A percentile compares a stretch with the other conserved stretches of the same genome.
These are phyloP conservation scores for Coccinonectria pachysandricola DNA, from an alignment of 2,329 filamentous ascomycete species.

Conservation along the genomic window DNA sequence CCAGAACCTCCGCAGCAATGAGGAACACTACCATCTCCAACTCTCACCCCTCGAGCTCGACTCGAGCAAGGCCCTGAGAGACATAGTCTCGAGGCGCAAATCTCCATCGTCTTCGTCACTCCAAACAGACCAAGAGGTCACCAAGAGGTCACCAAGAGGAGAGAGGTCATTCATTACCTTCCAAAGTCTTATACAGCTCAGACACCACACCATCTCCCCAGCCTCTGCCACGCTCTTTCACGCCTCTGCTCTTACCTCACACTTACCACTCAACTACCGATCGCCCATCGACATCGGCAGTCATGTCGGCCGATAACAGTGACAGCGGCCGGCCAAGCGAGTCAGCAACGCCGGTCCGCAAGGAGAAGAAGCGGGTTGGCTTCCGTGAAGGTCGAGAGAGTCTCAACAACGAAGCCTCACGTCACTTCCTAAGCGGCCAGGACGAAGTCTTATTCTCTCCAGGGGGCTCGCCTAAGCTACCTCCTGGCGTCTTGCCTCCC, in stretches of 20 bases:
- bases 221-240: slow-evolving; percentile 1
- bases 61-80: slow-evolving; percentile 7
- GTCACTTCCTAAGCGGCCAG: slow-evolving; percentile 3
- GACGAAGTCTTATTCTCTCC: slow-evolving; percentile 17
- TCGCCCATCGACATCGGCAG: too few relatives aligned
- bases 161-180: too few relatives aligned
- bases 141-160: too few relatives aligned
- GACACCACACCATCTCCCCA: too few relatives aligned
- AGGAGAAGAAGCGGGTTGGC: slow-evolving; percentile 31
- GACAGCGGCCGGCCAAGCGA: slow-evolving; percentile 20
- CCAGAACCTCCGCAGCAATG: slow-evolving; percentile 11
- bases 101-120: slow-evolving; percentile 1
- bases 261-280: too few relatives aligned
- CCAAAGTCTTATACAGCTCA: too few relatives aligned
- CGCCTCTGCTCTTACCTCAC: too few relatives aligned
- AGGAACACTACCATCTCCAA: slow-evolving; percentile 7
- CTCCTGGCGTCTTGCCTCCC: slow-evolving; percentile 17
- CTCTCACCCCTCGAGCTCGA: slow-evolving; percentile 8
- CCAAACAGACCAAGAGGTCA: too few relatives aligned
- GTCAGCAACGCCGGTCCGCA: slow-evolving; percentile 22
- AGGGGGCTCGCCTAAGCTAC: slow-evolving; percentile 16
- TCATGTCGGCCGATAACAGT: slow-evolving; percentile 16
- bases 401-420: slow-evolving; percentile 12
- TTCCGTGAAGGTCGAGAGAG: slow-evolving; percentile 26
- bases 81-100: slow-evolving; percentile 9